Base-by-base conservation (phyloP, 495 filamentous ascomycete species). In the Podospora comata region DNA sequence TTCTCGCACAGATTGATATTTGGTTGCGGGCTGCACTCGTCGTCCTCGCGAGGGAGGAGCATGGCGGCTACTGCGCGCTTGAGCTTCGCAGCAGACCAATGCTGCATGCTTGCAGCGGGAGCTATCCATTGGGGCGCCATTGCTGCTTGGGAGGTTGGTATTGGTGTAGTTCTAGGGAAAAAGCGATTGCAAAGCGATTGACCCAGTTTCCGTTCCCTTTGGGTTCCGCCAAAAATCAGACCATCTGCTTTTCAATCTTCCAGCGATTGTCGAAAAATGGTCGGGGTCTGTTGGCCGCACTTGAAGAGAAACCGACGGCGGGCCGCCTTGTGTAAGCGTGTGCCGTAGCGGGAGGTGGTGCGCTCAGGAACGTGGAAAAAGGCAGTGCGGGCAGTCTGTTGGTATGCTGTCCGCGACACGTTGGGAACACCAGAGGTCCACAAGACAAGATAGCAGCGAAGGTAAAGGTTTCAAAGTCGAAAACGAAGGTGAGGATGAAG, bases 1-100 rank as follows among this genome's bases (percentile, higher is more conserved):
- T 74, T 77, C 53, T 77, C 74, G 74, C 75, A 77, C 1, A 74
- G 64, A 44, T 75, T 61, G 28, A 68, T 59, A 15, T 28, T 66
- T n/a, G 66, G 60, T 30, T 65, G 67, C 2, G 67, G 60, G 18
- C 16, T 34, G 58, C 70, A 71, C 18, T 69, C 53, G 19, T 70
- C 28, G 26, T 74, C 70, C 5, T 66, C 71, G 23, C 74, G 74
- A 7, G n/a, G 26, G 64, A 68, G 5, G 26, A 76, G 70, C 65
- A 64, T 53, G 5, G 53, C 58, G 18, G 57, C 61, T 27, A 68
- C 58, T 54, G 68, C 72, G 19, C 70, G 72, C 28, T 54, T 67
- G 65, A 72, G 20, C 64, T 9, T 39, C 27, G 57, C 55, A 27
- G 66, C 34, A 26, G 67, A 61, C 23, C 61, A 59, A 4, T 57